Percentiles rank a stretch among this genome's conserved stretches.
Conservation (phyloP, 1,284 basidiomycete genomes). For the Cutaneotrichosporon cavernicola region DNA sequence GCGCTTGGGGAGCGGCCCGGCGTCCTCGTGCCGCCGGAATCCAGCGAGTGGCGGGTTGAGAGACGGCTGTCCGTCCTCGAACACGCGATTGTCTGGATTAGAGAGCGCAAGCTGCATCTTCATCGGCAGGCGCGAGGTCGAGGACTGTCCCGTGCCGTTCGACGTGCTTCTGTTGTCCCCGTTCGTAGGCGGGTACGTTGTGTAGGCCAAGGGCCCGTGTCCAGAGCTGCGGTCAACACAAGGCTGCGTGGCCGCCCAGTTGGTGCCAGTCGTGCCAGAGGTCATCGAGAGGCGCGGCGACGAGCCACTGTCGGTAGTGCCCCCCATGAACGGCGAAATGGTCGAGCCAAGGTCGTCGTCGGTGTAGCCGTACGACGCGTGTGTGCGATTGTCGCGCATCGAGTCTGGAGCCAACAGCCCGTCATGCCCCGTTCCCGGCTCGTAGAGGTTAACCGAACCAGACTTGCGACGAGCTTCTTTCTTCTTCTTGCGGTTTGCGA, state of each 20-base stretch:
- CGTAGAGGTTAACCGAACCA: constrained; percentile 37
- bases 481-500: constrained; percentile 38
- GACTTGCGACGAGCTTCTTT: constrained; percentile 26
- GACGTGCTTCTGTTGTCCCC: not conserved
- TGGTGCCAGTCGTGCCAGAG: not conserved
- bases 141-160: not conserved
- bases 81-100: constrained; percentile 11
- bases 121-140: not conserved
- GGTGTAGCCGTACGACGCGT: constrained; percentile 12
- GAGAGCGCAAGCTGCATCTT: constrained; percentile 13
- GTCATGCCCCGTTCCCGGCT: not conserved
- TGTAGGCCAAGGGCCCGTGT: not conserved
- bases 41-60: constrained; percentile 22
- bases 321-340: constrained; percentile 42
- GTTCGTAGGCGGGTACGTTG: not conserved
- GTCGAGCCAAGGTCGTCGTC: constrained; percentile 19
- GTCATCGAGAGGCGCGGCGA: not conserved
- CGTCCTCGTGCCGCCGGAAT: constrained; percentile 45
- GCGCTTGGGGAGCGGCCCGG: constrained; percentile 26
- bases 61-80: constrained; percentile 28
- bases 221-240: not conserved
- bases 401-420: not conserved
- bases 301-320: not conserved
- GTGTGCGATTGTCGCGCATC: constrained; percentile 12
- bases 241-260: not conserved